These are phyloP conservation scores for Heritiera fomes DNA, from an alignment of 345 rosid species.

Conservation along the genomic window DNA sequence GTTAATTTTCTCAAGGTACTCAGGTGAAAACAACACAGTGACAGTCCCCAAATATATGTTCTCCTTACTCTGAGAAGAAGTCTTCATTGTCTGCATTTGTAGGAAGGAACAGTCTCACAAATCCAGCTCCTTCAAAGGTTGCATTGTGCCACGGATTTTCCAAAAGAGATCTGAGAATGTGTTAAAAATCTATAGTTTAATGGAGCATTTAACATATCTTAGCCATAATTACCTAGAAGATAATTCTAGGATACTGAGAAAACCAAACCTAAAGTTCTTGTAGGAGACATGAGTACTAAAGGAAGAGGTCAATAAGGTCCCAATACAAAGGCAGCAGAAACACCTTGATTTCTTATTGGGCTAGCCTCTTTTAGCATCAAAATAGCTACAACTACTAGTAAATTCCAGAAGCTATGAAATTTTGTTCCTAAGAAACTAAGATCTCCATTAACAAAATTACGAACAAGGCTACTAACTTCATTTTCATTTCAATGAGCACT, in stretches of 20 bases:
- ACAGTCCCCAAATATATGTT: slow-evolving; percentile 14
- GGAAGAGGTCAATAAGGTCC: not conserved
- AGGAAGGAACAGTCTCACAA: slow-evolving; percentile 90
- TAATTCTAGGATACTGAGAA: not conserved
- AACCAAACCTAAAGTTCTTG: not conserved
- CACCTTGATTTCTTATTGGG: slow-evolving; percentile 9
- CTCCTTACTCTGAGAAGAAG: slow-evolving; percentile 81
- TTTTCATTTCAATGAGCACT: not conserved
- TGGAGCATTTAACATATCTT: slow-evolving; percentile 3
- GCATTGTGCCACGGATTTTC: slow-evolving; percentile 99
- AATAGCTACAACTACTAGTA: not conserved
- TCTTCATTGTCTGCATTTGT: slow-evolving; percentile 81
- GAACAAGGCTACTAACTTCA: not conserved
- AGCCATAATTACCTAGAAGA: slow-evolving; percentile 5
- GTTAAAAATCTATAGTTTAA: slow-evolving; percentile 19
- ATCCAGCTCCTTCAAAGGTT: slow-evolving; percentile 95
- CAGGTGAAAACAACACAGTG: not conserved
- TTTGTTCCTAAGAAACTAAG: not conserved
- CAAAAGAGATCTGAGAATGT: slow-evolving; percentile 65
- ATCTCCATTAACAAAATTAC: not conserved
- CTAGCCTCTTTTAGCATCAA: slow-evolving; percentile 4
- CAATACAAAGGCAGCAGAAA: not conserved
- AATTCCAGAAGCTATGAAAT: not conserved
- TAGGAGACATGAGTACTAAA: not conserved
- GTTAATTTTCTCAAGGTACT: slow-evolving; percentile 19